These are phyloP conservation scores for Oldenlandia corymbosa DNA, from an alignment of 257 asterid genomes.

Conservation along the genomic window DNA sequence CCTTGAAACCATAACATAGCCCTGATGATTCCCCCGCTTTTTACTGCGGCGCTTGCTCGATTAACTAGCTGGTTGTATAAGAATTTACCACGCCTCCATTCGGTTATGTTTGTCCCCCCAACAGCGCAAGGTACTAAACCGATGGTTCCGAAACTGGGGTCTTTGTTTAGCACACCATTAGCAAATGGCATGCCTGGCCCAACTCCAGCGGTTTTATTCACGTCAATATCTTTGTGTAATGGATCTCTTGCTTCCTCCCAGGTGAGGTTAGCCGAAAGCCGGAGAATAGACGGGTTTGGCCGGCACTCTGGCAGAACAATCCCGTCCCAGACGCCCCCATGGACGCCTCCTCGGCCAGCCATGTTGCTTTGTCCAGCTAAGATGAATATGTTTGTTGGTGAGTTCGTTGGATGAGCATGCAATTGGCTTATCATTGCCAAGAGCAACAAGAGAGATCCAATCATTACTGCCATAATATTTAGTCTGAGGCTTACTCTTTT, in stretches of 20 bases:
- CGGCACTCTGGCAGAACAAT: slow-evolving; percentile 44
- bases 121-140: slow-evolving; percentile 40
- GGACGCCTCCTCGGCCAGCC: slow-evolving; percentile 81
- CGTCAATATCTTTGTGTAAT: slow-evolving; percentile 35
- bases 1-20: slow-evolving; percentile 44
- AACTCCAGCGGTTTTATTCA: slow-evolving; percentile 21
- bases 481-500: no score
- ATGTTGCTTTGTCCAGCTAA: slow-evolving; percentile 92
- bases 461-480: no score
- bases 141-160: slow-evolving; percentile 13
- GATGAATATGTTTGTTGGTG: slow-evolving; percentile 39
- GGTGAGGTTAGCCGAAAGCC: slow-evolving; percentile 10
- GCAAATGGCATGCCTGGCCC: slow-evolving; percentile 41
- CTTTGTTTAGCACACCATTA: slow-evolving; percentile 15
- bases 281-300: slow-evolving; percentile 23
- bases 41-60: slow-evolving; percentile 17
- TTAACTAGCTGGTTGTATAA: slow-evolving; percentile 25
- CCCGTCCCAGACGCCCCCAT: slow-evolving; percentile 46
- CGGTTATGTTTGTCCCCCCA: slow-evolving; percentile 33
- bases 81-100: slow-evolving; percentile 29
- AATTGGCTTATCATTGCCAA: slow-evolving; percentile 18
- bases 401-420: not conserved
- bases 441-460: slow-evolving; percentile 24
- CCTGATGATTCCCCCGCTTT: slow-evolving; percentile 14
- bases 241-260: slow-evolving; percentile 40